These are phyloP conservation scores for Exserohilum turcica DNA, from an alignment of 2,329 filamentous ascomycete species.

Conservation along the genomic window DNA sequence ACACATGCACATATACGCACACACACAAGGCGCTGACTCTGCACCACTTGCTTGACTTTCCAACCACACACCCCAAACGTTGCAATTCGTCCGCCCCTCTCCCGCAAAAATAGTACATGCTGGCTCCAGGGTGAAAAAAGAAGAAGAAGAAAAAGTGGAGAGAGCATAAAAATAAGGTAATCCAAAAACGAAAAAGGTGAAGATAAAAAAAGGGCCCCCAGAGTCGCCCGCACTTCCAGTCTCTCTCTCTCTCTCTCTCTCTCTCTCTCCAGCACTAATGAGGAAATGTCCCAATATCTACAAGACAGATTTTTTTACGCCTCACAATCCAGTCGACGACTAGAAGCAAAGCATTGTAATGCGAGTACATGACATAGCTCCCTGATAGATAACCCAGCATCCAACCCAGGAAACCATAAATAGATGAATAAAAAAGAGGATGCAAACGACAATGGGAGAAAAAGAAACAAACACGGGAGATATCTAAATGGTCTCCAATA, in stretches of 20 bases:
- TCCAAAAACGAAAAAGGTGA: too few species aligned
- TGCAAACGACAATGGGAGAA: neutral
- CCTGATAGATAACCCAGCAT: neutral
- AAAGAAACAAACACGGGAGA: neutral
- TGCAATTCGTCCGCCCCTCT: neutral
- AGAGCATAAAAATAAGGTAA: neutral
- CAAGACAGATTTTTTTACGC: neutral
- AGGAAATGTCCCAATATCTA: neutral
- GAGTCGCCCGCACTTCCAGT: neutral
- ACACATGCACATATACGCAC: too few species aligned
- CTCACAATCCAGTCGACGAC: neutral
- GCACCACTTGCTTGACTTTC: neutral
- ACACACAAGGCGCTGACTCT: too few species aligned
- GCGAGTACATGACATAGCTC: neutral
- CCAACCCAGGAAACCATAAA: neutral
- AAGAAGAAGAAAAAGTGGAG: neutral
- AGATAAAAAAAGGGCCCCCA: neutral
- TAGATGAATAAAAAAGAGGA: neutral
- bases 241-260: too few species aligned
- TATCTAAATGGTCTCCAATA: conserved; percentile 7
- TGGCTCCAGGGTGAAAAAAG: neutral
- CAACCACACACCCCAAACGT: neutral
- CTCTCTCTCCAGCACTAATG: too few species aligned
- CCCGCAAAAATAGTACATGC: neutral
- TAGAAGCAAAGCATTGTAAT: too few species aligned